Conservation (phyloP, 2,329 filamentous ascomycete species). For the Penicillium sp. region DNA sequence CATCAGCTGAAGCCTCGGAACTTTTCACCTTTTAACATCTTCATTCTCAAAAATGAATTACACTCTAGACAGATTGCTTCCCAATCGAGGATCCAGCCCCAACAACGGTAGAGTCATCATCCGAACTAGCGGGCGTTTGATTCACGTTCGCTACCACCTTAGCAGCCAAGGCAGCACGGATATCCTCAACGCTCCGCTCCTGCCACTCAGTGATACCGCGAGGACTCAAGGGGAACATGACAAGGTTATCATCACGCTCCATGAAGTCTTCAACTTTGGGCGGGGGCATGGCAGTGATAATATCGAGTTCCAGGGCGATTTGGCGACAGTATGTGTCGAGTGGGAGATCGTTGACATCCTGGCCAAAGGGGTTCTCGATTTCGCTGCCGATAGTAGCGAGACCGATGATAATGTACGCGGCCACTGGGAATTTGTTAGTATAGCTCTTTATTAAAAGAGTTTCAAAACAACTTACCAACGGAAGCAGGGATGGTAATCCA, state of each 20-base stretch:
- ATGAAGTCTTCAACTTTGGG: slow-evolving; percentile 55
- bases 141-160: slow-evolving; percentile 31
- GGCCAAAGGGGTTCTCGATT: slow-evolving; percentile 82
- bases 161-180: slow-evolving; percentile 43
- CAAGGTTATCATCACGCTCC: slow-evolving; percentile 36
- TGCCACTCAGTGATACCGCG: slow-evolving; percentile 52
- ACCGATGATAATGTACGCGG: slow-evolving; percentile 80
- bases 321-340: slow-evolving; percentile 76
- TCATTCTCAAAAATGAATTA: neutral
- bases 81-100: slow-evolving; percentile 12
- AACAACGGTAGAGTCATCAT: slow-evolving; percentile 23
- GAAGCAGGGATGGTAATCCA: slow-evolving; percentile 80
- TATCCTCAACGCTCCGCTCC: slow-evolving; percentile 48
- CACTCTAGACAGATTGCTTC: slow-evolving; percentile 22
- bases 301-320: slow-evolving; percentile 71
- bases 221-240: slow-evolving; percentile 42
- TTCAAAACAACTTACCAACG: slow-evolving; percentile 43
- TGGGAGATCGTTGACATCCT: slow-evolving; percentile 79
- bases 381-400: slow-evolving; percentile 74
- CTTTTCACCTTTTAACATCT: neutral
- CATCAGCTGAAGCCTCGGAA: neutral
- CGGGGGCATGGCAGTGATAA: slow-evolving; percentile 62
- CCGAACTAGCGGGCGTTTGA: slow-evolving; percentile 8
- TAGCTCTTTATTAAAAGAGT: neutral
- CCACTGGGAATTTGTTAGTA: slow-evolving; percentile 36